A percentile compares a stretch with the other conserved stretches of the same genome.
Evolutionary conservation across 176 grass and related monocot species (phyloP).

Genomic region (Musa beccarii): DNA sequence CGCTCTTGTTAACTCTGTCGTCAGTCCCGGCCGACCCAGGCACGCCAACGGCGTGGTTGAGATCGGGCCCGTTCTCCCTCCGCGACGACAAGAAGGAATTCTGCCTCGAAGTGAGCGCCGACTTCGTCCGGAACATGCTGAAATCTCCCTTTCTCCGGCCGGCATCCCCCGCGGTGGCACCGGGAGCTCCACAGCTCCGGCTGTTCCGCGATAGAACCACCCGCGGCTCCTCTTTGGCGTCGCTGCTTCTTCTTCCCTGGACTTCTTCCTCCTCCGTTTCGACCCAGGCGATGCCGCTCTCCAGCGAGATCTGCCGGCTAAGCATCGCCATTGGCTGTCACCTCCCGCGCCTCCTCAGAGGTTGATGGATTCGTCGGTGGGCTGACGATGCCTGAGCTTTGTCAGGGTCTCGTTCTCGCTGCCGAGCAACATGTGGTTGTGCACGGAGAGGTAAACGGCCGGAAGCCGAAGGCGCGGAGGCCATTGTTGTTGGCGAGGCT

Average conservation of each 20-base stretch:
- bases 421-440: conserved; percentile 21
- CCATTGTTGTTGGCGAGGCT: conserved; percentile 21
- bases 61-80: conserved; percentile 42
- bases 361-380: conserved; percentile 34
- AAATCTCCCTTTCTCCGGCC: conserved; percentile 55
- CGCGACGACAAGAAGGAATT: conserved; percentile 48
- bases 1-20: conserved; percentile 67
- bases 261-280: conserved; percentile 43
- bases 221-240: conserved; percentile 11
- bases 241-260: conserved; percentile 18
- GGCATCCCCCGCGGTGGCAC: conserved; percentile 9
- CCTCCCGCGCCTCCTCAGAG: conserved; percentile 1
- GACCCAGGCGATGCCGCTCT: conserved; percentile 59
- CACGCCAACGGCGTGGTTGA: conserved; percentile 34
- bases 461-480: conserved; percentile 24
- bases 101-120: conserved; percentile 62
- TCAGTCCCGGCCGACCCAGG: conserved; percentile 23
- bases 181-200: conserved; percentile 49
- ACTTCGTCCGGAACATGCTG: conserved; percentile 93
- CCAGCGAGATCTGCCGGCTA: conserved; percentile 79
- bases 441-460: conserved; percentile 21
- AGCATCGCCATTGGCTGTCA: conserved; percentile 27
- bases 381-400: conserved; percentile 12
- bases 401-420: conserved; percentile 20
- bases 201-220: conserved; percentile 54